A percentile compares a stretch with the other conserved stretches of the same genome.
Conservation (phyloP, 768 basidiomycete species). For the Suillus subaureus region DNA sequence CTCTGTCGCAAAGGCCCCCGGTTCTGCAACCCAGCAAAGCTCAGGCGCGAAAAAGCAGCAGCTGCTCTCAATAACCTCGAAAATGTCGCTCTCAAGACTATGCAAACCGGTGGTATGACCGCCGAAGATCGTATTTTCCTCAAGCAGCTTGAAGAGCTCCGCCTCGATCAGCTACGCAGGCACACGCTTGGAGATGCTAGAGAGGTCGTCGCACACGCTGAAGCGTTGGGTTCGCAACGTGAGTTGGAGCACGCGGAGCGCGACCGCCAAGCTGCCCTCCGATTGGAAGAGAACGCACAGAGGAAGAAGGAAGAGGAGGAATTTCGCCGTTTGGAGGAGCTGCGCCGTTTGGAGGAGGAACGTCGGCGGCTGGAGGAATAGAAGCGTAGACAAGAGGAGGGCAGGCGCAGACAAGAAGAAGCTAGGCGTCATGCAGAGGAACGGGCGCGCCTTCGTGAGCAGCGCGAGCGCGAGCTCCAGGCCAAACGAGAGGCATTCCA, state of each 20-base stretch:
- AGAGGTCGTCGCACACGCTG: no score
- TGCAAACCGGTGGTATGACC: slow-evolving; percentile 18
- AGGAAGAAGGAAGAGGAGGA: slow-evolving; percentile 17
- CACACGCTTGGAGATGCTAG: no score
- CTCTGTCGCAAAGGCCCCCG: slow-evolving; percentile 10
- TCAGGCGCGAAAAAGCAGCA: not conserved
- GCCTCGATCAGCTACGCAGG: no score
- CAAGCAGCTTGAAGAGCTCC: no score
- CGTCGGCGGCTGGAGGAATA: slow-evolving; percentile 17
- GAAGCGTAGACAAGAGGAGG: slow-evolving; percentile 11
- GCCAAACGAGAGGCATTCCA: no score
- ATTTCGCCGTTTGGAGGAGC: slow-evolving; percentile 25
- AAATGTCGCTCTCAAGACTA: slow-evolving; percentile 12
- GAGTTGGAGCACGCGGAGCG: slow-evolving; percentile 18
- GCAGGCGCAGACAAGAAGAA: slow-evolving; percentile 14
- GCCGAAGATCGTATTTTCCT: no score
- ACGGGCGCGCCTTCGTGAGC: no score
- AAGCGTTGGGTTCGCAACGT: slow-evolving; percentile 14
- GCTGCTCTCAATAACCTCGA: slow-evolving; percentile 11
- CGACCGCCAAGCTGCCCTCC: slow-evolving; percentile 21
- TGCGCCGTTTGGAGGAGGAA: slow-evolving; percentile 14
- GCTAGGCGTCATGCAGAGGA: no score
- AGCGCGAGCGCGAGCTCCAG: no score
- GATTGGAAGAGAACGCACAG: slow-evolving; percentile 17
- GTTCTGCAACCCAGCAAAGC: slow-evolving; percentile 1